phyloP scores from a whole-genome alignment of 345 rosid genomes.

The Bretschneidera sinensis region DNA sequence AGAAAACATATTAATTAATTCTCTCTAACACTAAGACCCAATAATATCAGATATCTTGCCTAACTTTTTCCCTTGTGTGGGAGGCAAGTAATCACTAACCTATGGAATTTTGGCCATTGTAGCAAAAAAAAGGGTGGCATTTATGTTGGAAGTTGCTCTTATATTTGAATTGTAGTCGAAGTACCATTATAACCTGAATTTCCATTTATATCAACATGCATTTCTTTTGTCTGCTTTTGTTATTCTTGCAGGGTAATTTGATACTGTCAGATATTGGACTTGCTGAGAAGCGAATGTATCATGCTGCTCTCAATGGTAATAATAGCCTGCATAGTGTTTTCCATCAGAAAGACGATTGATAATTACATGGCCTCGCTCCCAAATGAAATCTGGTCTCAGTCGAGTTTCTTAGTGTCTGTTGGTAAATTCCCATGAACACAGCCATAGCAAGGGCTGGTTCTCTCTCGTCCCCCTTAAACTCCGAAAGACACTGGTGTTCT shows the following conservation, averaged over 20 bases:
- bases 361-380: slow-evolving; percentile 57
- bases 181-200: background rate
- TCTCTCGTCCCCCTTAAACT: slow-evolving; percentile 9
- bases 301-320: slow-evolving; percentile 98
- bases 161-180: background rate
- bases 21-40: background rate
- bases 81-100: too few species aligned
- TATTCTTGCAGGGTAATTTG: slow-evolving; percentile 73
- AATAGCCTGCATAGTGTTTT: slow-evolving; percentile 90
- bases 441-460: slow-evolving; percentile 19
- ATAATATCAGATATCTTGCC: background rate
- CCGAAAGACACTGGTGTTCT: slow-evolving; percentile 12
- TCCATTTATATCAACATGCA: background rate
- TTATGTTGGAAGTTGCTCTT: background rate
- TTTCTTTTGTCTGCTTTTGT: slow-evolving; percentile 7
- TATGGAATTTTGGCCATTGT: too few species aligned
- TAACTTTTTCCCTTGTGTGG: background rate
- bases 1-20: too few species aligned
- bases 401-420: slow-evolving; percentile 32
- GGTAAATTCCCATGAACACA: slow-evolving; percentile 26
- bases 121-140: too few species aligned
- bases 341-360: slow-evolving; percentile 95
- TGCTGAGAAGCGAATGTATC: slow-evolving; percentile 93
- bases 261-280: slow-evolving; percentile 80
- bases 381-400: slow-evolving; percentile 35